Percentiles rank a stretch among this genome's conserved stretches.
Evolutionary conservation across 345 rosid species (phyloP).

Genomic region (Dimocarpus longan): DNA sequence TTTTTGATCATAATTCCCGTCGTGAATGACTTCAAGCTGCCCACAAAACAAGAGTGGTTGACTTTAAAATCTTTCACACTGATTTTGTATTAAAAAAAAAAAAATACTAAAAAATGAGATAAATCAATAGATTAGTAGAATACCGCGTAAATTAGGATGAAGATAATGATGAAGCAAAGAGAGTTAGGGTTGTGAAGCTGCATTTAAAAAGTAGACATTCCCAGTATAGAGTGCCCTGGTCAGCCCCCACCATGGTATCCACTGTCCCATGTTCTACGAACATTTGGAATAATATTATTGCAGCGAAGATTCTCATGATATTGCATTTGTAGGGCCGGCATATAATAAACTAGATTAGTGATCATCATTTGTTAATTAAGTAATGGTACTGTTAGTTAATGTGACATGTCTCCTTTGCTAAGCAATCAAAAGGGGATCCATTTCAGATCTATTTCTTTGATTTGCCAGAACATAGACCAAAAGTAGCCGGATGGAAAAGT

Average conservation of each 20-base stretch:
- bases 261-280: conserved; percentile 46
- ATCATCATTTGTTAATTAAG: conserved; percentile 9
- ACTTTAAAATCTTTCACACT: conserved; percentile 10
- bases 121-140: background rate
- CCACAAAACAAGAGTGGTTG: background rate
- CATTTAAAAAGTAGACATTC: conserved; percentile 33
- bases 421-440: conserved; percentile 18
- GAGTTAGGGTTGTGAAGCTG: conserved; percentile 13
- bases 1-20: background rate
- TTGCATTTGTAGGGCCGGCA: conserved; percentile 33
- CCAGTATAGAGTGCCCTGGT: conserved; percentile 25
- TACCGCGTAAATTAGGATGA: conserved; percentile 36
- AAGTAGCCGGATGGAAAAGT: background rate
- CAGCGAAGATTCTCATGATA: conserved; percentile 45
- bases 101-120: background rate
- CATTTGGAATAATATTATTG: conserved; percentile 58
- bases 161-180: conserved; percentile 11
- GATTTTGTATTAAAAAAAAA: conserved; percentile 16
- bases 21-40: background rate
- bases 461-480: conserved; percentile 12
- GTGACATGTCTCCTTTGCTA: conserved; percentile 21
- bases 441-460: conserved; percentile 21
- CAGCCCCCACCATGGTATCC: conserved; percentile 49
- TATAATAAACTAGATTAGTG: conserved; percentile 23
- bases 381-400: conserved; percentile 23